These are phyloP conservation scores for Boletus reticuloceps DNA, from an alignment of 768 basidiomycete species.

Conservation along the genomic window DNA sequence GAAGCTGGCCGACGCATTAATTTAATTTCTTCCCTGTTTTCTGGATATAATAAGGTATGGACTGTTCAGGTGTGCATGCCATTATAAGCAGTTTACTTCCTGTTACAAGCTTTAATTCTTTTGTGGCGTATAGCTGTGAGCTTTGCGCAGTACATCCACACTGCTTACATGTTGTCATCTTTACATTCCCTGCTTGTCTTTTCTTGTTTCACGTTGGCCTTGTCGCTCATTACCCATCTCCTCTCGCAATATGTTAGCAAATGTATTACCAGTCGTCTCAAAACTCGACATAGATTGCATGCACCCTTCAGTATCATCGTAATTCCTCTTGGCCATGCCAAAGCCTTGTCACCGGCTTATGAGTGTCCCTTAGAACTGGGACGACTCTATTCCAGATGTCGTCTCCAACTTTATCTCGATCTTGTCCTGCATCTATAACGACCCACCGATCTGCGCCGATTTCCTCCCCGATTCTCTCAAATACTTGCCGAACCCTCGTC, in stretches of 20 bases:
- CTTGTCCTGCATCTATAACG: slow-evolving; percentile 55
- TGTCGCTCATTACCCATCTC: slow-evolving; percentile 19
- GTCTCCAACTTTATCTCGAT: slow-evolving; percentile 46
- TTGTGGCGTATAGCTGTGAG: slow-evolving; percentile 6
- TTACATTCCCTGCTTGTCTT: slow-evolving; percentile 3
- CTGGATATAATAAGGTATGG: slow-evolving; percentile 14
- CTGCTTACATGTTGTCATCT: slow-evolving; percentile 6
- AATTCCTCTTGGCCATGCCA: slow-evolving; percentile 37
- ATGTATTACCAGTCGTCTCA: slow-evolving; percentile 22
- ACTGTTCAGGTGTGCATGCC: slow-evolving; percentile 19
- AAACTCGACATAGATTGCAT: slow-evolving; percentile 6
- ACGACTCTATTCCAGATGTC: slow-evolving; percentile 55
- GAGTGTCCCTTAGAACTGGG: slow-evolving; percentile 37
- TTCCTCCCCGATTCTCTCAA: slow-evolving; percentile 56
- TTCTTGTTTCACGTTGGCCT: slow-evolving; percentile 9
- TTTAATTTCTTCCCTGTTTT: slow-evolving; percentile 5
- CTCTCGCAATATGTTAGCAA: slow-evolving; percentile 21
- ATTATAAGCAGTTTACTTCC: slow-evolving; percentile 17
- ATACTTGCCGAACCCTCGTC: slow-evolving; percentile 55
- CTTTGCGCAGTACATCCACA: slow-evolving; percentile 5
- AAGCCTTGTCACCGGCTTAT: slow-evolving; percentile 44
- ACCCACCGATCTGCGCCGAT: slow-evolving; percentile 50
- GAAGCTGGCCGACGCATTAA: neutral
- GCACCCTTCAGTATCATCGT: neutral
- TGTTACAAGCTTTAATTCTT: slow-evolving; percentile 9